These are phyloP conservation scores for Rubroboletus pulcherrimus DNA, from an alignment of 768 basidiomycete genomes.

Conservation along the genomic window DNA sequence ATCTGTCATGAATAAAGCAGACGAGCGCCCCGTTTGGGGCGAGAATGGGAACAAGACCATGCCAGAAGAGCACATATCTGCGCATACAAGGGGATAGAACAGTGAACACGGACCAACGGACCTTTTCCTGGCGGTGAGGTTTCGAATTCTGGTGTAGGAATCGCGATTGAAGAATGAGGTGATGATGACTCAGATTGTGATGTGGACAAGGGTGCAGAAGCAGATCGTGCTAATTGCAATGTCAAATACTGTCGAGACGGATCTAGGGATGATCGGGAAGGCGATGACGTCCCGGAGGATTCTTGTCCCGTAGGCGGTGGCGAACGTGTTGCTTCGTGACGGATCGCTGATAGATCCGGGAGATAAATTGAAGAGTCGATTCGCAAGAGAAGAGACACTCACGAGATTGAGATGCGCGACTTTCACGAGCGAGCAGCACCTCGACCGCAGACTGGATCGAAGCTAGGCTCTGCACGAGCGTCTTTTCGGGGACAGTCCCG, in stretches of 20 bases:
- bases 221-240: neutral
- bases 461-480: slow-evolving; percentile 13
- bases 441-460: slow-evolving; percentile 22
- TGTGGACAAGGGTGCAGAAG: neutral
- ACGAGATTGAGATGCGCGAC: slow-evolving; percentile 3
- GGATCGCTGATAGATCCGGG: neutral
- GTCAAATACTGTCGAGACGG: neutral
- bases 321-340: neutral
- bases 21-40: neutral
- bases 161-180: neutral
- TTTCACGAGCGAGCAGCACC: slow-evolving; percentile 14
- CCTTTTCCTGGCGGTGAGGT: slow-evolving; percentile 1
- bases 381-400: slow-evolving; percentile 1
- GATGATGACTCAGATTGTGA: neutral
- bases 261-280: neutral
- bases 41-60: neutral
- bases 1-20: neutral
- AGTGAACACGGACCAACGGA: neutral
- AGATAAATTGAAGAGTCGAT: neutral
- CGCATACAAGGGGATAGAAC: neutral
- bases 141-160: neutral
- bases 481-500: neutral
- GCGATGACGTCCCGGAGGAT: neutral
- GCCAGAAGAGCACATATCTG: neutral
- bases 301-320: neutral